phyloP scores from a whole-genome alignment of 768 basidiomycete species.

The Collybiopsis confluens region DNA sequence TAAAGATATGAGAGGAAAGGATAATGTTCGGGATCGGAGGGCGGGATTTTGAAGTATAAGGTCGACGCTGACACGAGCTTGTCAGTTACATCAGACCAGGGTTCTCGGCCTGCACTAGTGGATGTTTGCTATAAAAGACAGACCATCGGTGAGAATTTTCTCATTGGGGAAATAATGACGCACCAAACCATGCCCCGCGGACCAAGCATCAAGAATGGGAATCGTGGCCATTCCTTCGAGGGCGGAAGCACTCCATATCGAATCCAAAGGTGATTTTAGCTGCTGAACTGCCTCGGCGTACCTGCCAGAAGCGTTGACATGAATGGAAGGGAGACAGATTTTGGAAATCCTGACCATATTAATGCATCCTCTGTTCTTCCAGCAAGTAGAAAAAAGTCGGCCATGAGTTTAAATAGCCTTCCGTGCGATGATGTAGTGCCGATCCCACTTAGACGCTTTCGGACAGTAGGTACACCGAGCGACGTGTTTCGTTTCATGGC shows the following conservation, averaged over 20 bases:
- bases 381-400: slow-evolving; percentile 82
- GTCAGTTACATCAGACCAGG: slow-evolving; percentile 77
- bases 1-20: slow-evolving; percentile 68
- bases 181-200: slow-evolving; percentile 66
- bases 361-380: slow-evolving; percentile 82
- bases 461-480: slow-evolving; percentile 27
- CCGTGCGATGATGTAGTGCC: slow-evolving; percentile 78
- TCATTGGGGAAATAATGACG: slow-evolving; percentile 26
- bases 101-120: slow-evolving; percentile 49
- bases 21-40: slow-evolving; percentile 52
- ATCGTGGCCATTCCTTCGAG: slow-evolving; percentile 83
- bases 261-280: slow-evolving; percentile 72
- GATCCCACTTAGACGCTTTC: slow-evolving; percentile 61
- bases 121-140: slow-evolving; percentile 47
- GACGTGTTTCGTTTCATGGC: slow-evolving; percentile 55
- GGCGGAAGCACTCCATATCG: slow-evolving; percentile 85
- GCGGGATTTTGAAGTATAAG: slow-evolving; percentile 59
- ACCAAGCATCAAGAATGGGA: slow-evolving; percentile 81
- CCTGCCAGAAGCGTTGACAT: slow-evolving; percentile 34
- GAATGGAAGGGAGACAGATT: neutral
- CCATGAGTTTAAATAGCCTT: slow-evolving; percentile 82
- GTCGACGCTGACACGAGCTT: slow-evolving; percentile 61
- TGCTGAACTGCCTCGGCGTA: slow-evolving; percentile 81
- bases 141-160: slow-evolving; percentile 6
- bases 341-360: slow-evolving; percentile 55